Base-by-base conservation (phyloP, 192 early-diverging fungal genomes). In the Gryganskiella cystojenkinii region DNA sequence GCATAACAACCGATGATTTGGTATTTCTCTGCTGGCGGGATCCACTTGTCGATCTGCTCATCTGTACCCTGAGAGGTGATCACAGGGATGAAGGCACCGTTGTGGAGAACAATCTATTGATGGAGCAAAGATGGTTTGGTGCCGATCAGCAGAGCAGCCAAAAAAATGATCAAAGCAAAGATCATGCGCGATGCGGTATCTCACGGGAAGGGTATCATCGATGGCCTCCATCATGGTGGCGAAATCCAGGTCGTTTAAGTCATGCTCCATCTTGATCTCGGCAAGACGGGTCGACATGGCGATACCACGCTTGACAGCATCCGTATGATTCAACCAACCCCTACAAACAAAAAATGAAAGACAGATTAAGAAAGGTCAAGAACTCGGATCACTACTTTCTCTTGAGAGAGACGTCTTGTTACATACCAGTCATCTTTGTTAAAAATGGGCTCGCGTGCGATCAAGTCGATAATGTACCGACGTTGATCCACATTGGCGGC, bases 1-100 rank as follows among this genome's bases (percentile, higher is more conserved):
- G 93, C 91, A 50, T 93, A 95, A 76, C 90, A 93, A 31, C 92
- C 92, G 35, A 93, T 87, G 57, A 95, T 90, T 50, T 88, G 84
- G 60, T 88, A 89, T 47, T 84, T 83, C 28, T 82, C 71, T 28
- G 90, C 91, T 2, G 87, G 84, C 53, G 83, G 80, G 52, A 91
- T 82, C 83, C 92, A 95, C 64, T 90, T 80, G 50, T 82, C 83
- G 49, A 84, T 69, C 74, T 95, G 93, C 82, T 92, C 91, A 37
- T 74, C 72, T 0, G 87, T 88, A 30, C 87, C 89, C 66, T 91
- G 90, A 40, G 84, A 85, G 56, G 84, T 71, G 49, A 95, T 82
- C 35, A 90, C 89, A 2, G 93, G 90, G 22, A 92, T 89, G 61
- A 95, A 95, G 72, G 91, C 92, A 24, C 63, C 63, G 28, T 65